A percentile compares a stretch with the other conserved stretches of the same genome.
phyloP scores from a whole-genome alignment of 2,329 filamentous ascomycete species.

The Sphaceloma murrayae region DNA sequence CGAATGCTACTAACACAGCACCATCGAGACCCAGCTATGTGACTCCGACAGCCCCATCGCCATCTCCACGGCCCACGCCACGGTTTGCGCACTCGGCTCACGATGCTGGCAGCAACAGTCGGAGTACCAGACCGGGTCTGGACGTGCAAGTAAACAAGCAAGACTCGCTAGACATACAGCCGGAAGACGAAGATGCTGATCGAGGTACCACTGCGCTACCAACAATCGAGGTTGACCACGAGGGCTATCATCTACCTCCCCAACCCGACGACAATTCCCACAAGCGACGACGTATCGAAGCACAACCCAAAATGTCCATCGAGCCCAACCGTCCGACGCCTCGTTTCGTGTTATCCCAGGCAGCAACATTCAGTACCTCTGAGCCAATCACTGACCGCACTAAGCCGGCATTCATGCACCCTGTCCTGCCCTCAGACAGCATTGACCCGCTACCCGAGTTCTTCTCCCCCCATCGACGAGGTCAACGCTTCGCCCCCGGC shows the following conservation, averaged over 20 bases:
- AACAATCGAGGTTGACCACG: background rate
- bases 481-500: slow-evolving; percentile 40
- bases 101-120: background rate
- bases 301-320: background rate
- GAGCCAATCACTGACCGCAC: slow-evolving; percentile 6
- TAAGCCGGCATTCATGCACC: slow-evolving; percentile 8
- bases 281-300: slow-evolving; percentile 9
- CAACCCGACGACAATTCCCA: background rate
- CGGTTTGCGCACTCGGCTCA: background rate
- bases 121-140: background rate
- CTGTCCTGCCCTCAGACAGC: background rate
- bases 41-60: background rate
- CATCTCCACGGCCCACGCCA: background rate
- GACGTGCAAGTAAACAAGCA: background rate
- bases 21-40: background rate
- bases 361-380: slow-evolving; percentile 7
- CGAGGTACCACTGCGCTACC: background rate
- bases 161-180: background rate
- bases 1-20: background rate
- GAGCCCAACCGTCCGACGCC: background rate
- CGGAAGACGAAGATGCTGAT: background rate
- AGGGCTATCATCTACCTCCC: background rate
- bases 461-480: slow-evolving; percentile 45
- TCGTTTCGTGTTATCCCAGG: slow-evolving; percentile 11
- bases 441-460: slow-evolving; percentile 39